phyloP scores from a whole-genome alignment of 208 protist genomes.

The Herpetomonas tarakana region DNA sequence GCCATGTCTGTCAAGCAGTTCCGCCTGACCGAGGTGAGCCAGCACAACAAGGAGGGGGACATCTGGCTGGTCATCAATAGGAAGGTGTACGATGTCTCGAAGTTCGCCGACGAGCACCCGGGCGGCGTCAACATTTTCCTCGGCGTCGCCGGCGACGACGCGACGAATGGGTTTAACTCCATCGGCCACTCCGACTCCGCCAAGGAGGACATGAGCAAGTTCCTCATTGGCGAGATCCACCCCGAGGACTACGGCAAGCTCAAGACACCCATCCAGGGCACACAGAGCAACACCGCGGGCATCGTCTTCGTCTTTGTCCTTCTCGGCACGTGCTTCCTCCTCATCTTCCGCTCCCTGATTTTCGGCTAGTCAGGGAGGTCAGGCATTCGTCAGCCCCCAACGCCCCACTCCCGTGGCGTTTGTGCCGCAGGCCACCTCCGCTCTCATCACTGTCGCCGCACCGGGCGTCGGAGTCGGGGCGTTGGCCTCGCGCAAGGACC shows the following conservation, averaged over 20 bases:
- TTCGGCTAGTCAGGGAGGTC: neutral
- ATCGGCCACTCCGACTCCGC: conserved; percentile 56
- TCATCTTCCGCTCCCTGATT: conserved; percentile 20
- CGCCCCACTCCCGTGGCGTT: no score
- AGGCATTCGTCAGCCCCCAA: no score
- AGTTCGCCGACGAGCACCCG: conserved; percentile 72
- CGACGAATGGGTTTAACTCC: conserved; percentile 60
- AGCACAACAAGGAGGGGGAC: conserved; percentile 49
- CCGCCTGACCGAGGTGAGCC: conserved; percentile 36
- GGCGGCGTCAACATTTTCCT: conserved; percentile 64
- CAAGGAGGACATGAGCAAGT: conserved; percentile 40
- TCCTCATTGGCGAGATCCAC: conserved; percentile 52
- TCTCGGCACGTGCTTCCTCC: conserved; percentile 14
- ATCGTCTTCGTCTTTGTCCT: conserved; percentile 32
- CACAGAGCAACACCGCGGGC: conserved; percentile 12
- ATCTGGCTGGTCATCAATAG: conserved; percentile 75
- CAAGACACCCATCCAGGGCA: conserved; percentile 21
- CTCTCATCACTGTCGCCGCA: no score
- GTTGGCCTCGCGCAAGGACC: no score
- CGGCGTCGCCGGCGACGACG: conserved; percentile 57
- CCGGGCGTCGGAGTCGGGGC: no score
- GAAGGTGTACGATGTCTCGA: conserved; percentile 75
- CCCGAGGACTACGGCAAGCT: conserved; percentile 29
- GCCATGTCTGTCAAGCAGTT: conserved; percentile 21
- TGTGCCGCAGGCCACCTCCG: no score